Base-by-base conservation (phyloP, 768 basidiomycete genomes). In the Podaxis carcinomalis region DNA sequence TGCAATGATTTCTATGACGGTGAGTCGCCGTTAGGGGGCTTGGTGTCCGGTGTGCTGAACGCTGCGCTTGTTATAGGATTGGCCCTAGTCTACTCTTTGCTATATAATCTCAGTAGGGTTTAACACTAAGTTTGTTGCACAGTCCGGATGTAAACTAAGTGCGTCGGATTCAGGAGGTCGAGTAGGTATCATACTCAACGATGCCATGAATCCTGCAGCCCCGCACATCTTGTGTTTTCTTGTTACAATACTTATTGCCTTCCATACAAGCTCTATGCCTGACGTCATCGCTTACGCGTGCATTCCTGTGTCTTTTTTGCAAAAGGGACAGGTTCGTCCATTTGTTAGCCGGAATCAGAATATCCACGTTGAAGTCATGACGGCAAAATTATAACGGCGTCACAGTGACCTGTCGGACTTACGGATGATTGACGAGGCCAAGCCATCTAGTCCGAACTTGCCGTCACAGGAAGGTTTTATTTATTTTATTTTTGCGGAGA, bases 401-500 rank as follows among this genome's bases (percentile, higher is more conserved):
- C 57, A 39, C 50, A 19, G 36, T 51, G 23, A 28, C 50, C 39
- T 7, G 49, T 39, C 49, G 57, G 57, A 50, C 32, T 32, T 49
- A 39, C 49, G 57, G 56, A 25, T 57, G 46, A 32, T n/a, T 32
- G n/a, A 39, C 1, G 28, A 23, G 27, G 42, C 44, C 44, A 54
- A 55, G 42, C 32, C 39, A 46, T 16, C n/a, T 25, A 28, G 39
- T 25, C 59, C 35, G 13, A 61, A 32, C 16, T 55, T 49, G 19
- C 53, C 23, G 59, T 61, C 59, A 61, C 59, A 21, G 53, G 55
- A 27, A 47, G 44, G 6, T 54, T 54, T 54, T 37, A 37, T 54
- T 54, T 54, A 61, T 61, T 47, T 61, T 61, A 61, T 61, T 49
- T 55, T 54, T 54, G 52, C 44, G 52, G 28, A 9, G 7, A 7